Evolutionary conservation across 2,329 filamentous ascomycete species (phyloP).

Genomic region (Verticillium tricorpus): DNA sequence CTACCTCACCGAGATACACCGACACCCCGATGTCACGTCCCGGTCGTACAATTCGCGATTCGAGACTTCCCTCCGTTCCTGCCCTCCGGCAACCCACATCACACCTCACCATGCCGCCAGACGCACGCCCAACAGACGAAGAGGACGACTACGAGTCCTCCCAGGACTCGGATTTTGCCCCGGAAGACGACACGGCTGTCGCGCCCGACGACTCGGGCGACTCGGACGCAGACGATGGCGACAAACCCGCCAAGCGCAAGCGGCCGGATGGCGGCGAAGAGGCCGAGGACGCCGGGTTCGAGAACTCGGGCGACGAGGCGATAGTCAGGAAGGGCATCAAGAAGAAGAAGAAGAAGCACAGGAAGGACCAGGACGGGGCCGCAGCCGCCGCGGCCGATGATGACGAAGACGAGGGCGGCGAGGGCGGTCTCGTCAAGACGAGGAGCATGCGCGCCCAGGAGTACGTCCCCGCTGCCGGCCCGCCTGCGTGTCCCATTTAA

Average conservation of each 20-base stretch:
- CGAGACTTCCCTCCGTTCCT: background rate
- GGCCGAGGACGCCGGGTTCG: slow-evolving; percentile 45
- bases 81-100: background rate
- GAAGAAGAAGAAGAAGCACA: slow-evolving; percentile 47
- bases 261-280: slow-evolving; percentile 21
- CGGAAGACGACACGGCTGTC: slow-evolving; percentile 42
- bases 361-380: slow-evolving; percentile 30
- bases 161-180: slow-evolving; percentile 70
- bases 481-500: background rate
- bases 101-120: slow-evolving; percentile 35
- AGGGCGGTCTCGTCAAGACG: slow-evolving; percentile 66
- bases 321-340: slow-evolving; percentile 61
- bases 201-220: slow-evolving; percentile 47
- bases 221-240: slow-evolving; percentile 31
- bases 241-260: slow-evolving; percentile 27
- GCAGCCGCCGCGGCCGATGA: slow-evolving; percentile 26
- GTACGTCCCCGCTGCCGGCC: slow-evolving; percentile 29
- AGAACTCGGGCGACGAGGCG: slow-evolving; percentile 69
- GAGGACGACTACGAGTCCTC: slow-evolving; percentile 60
- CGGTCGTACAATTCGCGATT: background rate
- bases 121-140: slow-evolving; percentile 33
- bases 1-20: background rate
- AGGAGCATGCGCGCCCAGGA: slow-evolving; percentile 64
- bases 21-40: background rate
- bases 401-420: slow-evolving; percentile 49